Percentiles rank a stretch among this genome's conserved stretches.
phyloP scores from a whole-genome alignment of 148 eudicot species.

The Silene latifolia region DNA sequence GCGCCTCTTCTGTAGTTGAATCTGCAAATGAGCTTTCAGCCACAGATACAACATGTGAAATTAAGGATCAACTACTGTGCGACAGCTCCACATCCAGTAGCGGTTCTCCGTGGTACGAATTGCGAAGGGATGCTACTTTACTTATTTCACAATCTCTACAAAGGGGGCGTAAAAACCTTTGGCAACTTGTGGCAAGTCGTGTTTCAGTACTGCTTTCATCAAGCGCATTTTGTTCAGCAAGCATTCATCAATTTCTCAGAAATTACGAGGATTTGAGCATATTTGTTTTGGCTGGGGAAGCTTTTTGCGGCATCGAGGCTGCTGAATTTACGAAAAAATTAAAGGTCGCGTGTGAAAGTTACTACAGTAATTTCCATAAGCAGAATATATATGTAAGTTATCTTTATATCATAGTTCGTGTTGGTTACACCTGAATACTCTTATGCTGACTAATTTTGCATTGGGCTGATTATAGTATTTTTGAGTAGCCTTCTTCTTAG shows the following conservation, averaged over 20 bases:
- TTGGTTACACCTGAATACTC: background rate
- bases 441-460: background rate
- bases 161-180: slow-evolving; percentile 83
- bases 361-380: slow-evolving; percentile 73
- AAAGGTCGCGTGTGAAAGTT: slow-evolving; percentile 74
- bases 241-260: slow-evolving; percentile 90
- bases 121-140: slow-evolving; percentile 80
- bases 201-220: slow-evolving; percentile 83
- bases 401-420: background rate
- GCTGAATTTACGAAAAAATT: slow-evolving; percentile 75
- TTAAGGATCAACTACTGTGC: slow-evolving; percentile 44
- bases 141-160: slow-evolving; percentile 74
- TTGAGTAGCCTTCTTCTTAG: background rate
- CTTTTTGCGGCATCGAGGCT: slow-evolving; percentile 84
- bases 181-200: slow-evolving; percentile 91
- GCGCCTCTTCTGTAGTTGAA: slow-evolving; percentile 23
- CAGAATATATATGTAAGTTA: slow-evolving; percentile 85
- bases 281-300: slow-evolving; percentile 84
- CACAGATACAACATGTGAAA: slow-evolving; percentile 30
- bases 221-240: slow-evolving; percentile 76
- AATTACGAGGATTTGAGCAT: slow-evolving; percentile 79
- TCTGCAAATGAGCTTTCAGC: slow-evolving; percentile 24
- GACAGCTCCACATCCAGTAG: slow-evolving; percentile 58
- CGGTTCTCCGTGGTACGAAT: slow-evolving; percentile 87
- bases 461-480: background rate